These are phyloP conservation scores for Trametes elegans DNA, from an alignment of 768 basidiomycete genomes.

Conservation along the genomic window DNA sequence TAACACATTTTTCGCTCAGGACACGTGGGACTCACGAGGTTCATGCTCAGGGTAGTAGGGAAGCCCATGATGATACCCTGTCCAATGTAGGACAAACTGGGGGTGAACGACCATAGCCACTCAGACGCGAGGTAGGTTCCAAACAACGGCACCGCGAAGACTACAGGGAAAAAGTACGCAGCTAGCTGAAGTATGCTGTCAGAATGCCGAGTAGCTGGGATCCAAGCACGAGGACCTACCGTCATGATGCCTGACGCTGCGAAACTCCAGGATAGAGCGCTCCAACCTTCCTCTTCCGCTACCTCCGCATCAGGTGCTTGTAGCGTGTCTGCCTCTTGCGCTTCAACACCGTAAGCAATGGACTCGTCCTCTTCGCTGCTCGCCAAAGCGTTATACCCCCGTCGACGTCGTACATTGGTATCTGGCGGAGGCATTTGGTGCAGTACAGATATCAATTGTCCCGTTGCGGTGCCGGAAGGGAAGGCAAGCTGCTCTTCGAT, in stretches of 20 bases:
- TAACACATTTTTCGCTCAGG: not conserved
- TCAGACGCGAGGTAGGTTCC: slow-evolving; percentile 77
- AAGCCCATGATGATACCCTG: slow-evolving; percentile 99
- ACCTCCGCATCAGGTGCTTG: slow-evolving; percentile 34
- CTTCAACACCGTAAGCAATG: slow-evolving; percentile 24
- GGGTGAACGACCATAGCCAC: slow-evolving; percentile 95
- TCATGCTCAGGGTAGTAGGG: slow-evolving; percentile 93
- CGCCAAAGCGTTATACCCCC: slow-evolving; percentile 50
- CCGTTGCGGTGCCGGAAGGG: slow-evolving; percentile 94
- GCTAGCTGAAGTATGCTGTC: slow-evolving; percentile 53
- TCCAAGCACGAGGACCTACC: slow-evolving; percentile 42
- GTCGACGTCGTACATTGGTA: slow-evolving; percentile 50
- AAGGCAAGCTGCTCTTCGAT: slow-evolving; percentile 93
- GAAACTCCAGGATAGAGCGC: slow-evolving; percentile 76
- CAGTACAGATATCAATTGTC: slow-evolving; percentile 89
- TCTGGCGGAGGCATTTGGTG: slow-evolving; percentile 73
- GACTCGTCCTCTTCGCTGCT: slow-evolving; percentile 34
- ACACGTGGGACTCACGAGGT: slow-evolving; percentile 53
- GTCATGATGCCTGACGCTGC: slow-evolving; percentile 70
- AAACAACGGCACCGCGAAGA: slow-evolving; percentile 86
- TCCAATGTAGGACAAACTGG: slow-evolving; percentile 88
- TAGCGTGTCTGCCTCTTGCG: slow-evolving; percentile 10
- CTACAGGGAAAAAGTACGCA: slow-evolving; percentile 86
- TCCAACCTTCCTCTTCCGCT: slow-evolving; percentile 67
- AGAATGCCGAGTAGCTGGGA: not conserved